Conservation (phyloP, 1,139 yeast species). For the Torulaspora globosa region DNA sequence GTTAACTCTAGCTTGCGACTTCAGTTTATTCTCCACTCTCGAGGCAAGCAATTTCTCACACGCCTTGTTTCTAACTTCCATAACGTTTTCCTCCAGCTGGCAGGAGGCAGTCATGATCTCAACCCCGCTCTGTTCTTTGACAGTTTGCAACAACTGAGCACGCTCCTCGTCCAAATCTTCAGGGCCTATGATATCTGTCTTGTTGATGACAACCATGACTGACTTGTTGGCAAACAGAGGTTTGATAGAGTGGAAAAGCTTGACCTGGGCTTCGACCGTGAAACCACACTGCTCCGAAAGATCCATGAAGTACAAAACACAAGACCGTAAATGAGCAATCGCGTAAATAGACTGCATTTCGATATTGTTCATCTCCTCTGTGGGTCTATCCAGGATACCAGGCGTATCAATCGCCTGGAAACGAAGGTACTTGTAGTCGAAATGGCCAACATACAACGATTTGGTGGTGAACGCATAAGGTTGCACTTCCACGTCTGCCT, state of each 20-base stretch:
- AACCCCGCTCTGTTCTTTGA: conserved; percentile 67
- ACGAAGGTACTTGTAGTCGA: conserved; percentile 93
- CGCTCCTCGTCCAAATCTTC: conserved; percentile 79
- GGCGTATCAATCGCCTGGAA: conserved; percentile 99
- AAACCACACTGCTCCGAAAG: conserved; percentile 98
- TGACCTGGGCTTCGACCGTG: conserved; percentile 94
- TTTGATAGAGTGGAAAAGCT: conserved; percentile 91
- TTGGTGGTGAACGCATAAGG: conserved; percentile 98
- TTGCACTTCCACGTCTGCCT: conserved; percentile 98
- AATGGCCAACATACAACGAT: conserved; percentile 92
- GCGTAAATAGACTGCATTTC: conserved; percentile 99
- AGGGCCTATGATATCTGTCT: conserved; percentile 80
- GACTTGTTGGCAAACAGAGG: conserved; percentile 96
- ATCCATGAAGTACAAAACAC: conserved; percentile 97
- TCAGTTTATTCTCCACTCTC: conserved; percentile 93
- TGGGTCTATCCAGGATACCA: conserved; percentile 96
- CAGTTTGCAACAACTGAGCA: conserved; percentile 63
- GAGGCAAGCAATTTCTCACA: conserved; percentile 94
- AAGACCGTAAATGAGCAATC: conserved; percentile 94
- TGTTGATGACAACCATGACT: conserved; percentile 92
- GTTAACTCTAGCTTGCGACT: conserved; percentile 85
- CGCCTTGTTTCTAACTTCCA: conserved; percentile 94
- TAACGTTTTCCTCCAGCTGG: conserved; percentile 88
- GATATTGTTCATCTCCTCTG: conserved; percentile 98
- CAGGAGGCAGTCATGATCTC: conserved; percentile 93